Conservation (phyloP, 345 rosid genomes). For the Eucalyptus grandis region DNA sequence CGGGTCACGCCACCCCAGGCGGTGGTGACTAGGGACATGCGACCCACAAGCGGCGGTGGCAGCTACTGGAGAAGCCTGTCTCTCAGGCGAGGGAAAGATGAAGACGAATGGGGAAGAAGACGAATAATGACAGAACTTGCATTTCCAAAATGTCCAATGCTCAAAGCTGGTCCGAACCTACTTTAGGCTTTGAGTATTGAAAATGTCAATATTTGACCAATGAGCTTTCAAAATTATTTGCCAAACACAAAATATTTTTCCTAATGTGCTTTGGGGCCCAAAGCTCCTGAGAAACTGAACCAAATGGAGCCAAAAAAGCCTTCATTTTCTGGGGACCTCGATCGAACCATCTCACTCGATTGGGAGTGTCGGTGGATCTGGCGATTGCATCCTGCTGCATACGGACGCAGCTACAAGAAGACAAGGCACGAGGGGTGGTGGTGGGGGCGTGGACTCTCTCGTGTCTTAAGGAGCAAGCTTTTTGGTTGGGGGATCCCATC, state of each 20-base stretch:
- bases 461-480: background rate
- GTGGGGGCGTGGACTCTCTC: background rate
- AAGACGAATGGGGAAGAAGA: too few species aligned
- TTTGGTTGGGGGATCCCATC: background rate
- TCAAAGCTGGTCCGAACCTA: accelerated
- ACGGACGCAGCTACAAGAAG: background rate
- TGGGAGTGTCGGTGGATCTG: background rate
- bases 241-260: too few species aligned
- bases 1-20: accelerated
- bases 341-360: background rate
- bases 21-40: accelerated
- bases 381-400: background rate
- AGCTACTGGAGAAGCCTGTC: accelerated
- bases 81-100: accelerated
- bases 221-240: too few species aligned
- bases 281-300: accelerated
- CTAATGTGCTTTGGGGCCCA: accelerated
- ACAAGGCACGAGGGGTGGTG: background rate
- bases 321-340: background rate
- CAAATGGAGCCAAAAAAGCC: accelerated
- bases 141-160: too few species aligned
- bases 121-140: too few species aligned
- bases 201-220: too few species aligned
- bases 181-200: accelerated
- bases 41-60: accelerated